These are phyloP conservation scores for Citrullus amarus DNA, from an alignment of 306 rosid species.

Conservation along the genomic window DNA sequence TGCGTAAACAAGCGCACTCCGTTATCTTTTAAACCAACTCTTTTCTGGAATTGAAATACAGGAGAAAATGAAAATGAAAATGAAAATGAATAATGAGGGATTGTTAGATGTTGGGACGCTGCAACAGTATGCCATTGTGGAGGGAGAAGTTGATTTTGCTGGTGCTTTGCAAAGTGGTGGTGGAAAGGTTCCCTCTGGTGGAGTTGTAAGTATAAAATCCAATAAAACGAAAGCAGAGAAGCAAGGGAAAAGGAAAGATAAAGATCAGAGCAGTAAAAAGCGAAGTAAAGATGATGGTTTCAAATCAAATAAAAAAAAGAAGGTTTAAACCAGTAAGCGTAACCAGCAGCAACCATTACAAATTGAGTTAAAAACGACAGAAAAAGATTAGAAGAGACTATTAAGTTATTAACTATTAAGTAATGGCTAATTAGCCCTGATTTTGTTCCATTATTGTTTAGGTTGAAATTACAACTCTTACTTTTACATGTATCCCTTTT, in stretches of 20 bases:
- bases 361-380: neutral
- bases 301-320: slow-evolving; percentile 44
- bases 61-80: slow-evolving; percentile 48
- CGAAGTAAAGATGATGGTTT: slow-evolving; percentile 26
- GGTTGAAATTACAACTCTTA: neutral
- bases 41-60: slow-evolving; percentile 13
- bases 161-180: slow-evolving; percentile 31
- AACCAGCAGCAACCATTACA: neutral
- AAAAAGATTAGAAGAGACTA: neutral
- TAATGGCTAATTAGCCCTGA: neutral
- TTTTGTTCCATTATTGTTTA: neutral
- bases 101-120: slow-evolving; percentile 35
- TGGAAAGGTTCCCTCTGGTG: slow-evolving; percentile 45
- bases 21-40: neutral
- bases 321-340: neutral
- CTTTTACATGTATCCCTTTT: neutral
- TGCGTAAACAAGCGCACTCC: neutral
- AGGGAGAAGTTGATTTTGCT: slow-evolving; percentile 34
- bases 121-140: slow-evolving; percentile 48
- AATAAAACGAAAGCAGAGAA: slow-evolving; percentile 19
- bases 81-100: slow-evolving; percentile 32
- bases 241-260: slow-evolving; percentile 25
- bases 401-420: neutral
- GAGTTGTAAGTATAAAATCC: slow-evolving; percentile 54
- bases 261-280: slow-evolving; percentile 31